These are phyloP conservation scores for Corymbia citriodora DNA, from an alignment of 441 rosid species.

Conservation along the genomic window DNA sequence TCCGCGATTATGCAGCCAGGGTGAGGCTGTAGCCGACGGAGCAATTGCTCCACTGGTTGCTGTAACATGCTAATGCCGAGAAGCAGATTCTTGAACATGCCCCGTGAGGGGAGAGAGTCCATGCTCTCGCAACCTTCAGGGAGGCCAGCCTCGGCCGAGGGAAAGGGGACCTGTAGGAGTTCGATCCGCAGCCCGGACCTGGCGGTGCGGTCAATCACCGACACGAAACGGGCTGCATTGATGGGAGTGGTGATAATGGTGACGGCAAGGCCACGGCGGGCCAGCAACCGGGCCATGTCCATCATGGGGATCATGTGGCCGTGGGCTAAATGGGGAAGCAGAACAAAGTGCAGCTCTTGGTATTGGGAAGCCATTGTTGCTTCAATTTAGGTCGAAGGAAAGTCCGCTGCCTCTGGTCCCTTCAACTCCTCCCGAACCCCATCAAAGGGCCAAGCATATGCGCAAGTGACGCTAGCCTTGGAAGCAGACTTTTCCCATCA, in stretches of 20 bases:
- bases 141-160: constrained; percentile 14
- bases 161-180: constrained; percentile 15
- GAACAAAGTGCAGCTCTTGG: constrained; percentile 5
- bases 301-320: constrained; percentile 13
- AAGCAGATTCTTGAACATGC: constrained; percentile 1
- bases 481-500: neutral
- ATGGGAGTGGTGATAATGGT: constrained; percentile 2
- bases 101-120: constrained; percentile 12
- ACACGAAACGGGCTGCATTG: neutral
- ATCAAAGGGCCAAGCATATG: neutral
- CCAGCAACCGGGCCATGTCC: constrained; percentile 5
- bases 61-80: constrained; percentile 8
- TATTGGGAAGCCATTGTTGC: neutral
- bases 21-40: constrained; percentile 1
- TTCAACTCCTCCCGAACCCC: neutral
- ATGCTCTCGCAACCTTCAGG: constrained; percentile 22
- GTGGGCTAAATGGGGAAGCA: constrained; percentile 4
- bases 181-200: constrained; percentile 2
- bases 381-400: neutral
- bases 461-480: neutral
- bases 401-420: neutral
- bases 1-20: constrained; percentile 31
- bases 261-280: neutral
- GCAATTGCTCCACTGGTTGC: constrained; percentile 11
- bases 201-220: neutral